Evolutionary conservation across 1,139 yeast species (phyloP), one percentile per base, ranked within the genome.

Genomic region (Blastobotrys petasosporus): DNA sequence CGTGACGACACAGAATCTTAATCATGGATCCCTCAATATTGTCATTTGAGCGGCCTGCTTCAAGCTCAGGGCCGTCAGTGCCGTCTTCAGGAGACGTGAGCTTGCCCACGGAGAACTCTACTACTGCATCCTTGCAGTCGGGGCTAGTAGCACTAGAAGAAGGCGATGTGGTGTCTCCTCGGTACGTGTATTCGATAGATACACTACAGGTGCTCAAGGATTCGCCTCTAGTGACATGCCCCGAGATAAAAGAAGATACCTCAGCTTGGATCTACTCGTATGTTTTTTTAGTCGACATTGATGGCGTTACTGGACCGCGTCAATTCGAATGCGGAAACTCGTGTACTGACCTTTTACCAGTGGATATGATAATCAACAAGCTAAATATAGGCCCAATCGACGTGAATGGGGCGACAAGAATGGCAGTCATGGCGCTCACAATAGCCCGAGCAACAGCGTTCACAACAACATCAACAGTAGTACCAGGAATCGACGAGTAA

Each of bases 141-240:
- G 25, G 7, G 25, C 25, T 7, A 20, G 25, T 20, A 20, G 25
- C 33, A 15, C 34, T 12, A 8, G 33, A 31, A 4, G 9, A 31
- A 4, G 32, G 9, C 4, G 15, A 12, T 37, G 6, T 13, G 32
- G 25, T 38, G 11, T 17, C 23, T 7, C 15, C 39, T 3, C 28
- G 42, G 25, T 44, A 43, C 39, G 32, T 25, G 7, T 55, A 55
- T 43, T 32, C 51, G 10, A 40, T 51, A 13, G 54, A 51, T 12
- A 38, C 40, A 15, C 41, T 56, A 36, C 32, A 48, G 35, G 53
- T 35, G 30, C 47, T 56, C 38, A 44, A 52, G 13, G 42, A 47
- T 13, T 55, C 59, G 16, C 59, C 59, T 13, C 32, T 56, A 43
- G 57, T 56, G 20, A 43, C 35, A 33, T 45, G 44, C 7, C 59